These are phyloP conservation scores for Boletus insuetus DNA, from an alignment of 768 basidiomycete genomes.

Conservation along the genomic window DNA sequence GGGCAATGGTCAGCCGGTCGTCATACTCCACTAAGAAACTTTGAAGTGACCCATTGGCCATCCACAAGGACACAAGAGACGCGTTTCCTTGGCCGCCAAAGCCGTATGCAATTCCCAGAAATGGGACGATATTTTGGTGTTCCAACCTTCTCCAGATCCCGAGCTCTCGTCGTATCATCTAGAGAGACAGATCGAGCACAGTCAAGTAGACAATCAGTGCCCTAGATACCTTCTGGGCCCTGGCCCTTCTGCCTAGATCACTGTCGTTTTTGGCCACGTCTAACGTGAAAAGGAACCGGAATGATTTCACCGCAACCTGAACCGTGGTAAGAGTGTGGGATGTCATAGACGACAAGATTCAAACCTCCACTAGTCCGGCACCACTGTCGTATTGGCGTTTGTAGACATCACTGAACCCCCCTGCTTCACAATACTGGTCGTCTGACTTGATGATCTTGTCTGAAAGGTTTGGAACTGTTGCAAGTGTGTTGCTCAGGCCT, in stretches of 20 bases:
- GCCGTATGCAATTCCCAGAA: constrained; percentile 15
- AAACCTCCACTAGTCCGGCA: neutral
- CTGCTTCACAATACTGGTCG: neutral
- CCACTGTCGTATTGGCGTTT: neutral
- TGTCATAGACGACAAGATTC: too few species aligned
- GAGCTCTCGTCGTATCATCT: constrained; percentile 4
- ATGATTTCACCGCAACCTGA: constrained; percentile 1
- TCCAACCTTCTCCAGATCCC: neutral
- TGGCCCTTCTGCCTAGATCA: neutral
- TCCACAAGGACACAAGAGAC: constrained; percentile 3
- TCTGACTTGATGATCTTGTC: neutral
- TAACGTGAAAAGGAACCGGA: neutral
- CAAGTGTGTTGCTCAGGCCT: neutral
- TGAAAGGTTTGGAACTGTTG: neutral
- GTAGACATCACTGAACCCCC: neutral
- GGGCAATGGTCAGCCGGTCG: neutral
- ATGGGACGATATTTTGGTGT: neutral
- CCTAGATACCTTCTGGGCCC: neutral
- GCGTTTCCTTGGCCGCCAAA: constrained; percentile 18
- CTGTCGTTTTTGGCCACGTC: neutral
- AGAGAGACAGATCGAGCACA: neutral
- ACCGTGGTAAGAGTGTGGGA: neutral
- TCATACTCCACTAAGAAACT: neutral
- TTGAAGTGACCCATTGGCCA: neutral
- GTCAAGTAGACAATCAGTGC: neutral